phyloP scores from a whole-genome alignment of 2,329 filamentous ascomycete genomes.

The Pseudofabraea citricarpa region DNA sequence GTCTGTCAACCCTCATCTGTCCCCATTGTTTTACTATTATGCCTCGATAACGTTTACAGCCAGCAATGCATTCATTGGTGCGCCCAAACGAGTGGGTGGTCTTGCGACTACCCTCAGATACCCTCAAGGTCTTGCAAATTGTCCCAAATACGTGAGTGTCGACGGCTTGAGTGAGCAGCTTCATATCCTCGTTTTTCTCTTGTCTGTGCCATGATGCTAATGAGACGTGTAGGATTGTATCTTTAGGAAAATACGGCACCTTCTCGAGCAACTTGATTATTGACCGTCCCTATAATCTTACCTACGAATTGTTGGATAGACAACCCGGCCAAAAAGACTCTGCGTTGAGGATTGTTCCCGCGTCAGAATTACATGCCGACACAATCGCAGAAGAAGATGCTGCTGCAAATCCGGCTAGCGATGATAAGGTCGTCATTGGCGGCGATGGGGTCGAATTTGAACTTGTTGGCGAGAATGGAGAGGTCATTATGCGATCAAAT shows the following conservation, averaged over 20 bases:
- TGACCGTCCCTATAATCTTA: constrained; percentile 85
- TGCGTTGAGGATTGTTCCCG: constrained; percentile 71
- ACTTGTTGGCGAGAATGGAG: constrained; percentile 41
- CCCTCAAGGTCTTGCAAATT: constrained; percentile 51
- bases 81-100: constrained; percentile 57
- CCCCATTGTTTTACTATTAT: no score
- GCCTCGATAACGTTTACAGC: background rate
- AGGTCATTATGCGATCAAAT: constrained; percentile 50
- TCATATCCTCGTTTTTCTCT: constrained; percentile 10
- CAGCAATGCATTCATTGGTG: constrained; percentile 33
- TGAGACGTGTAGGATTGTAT: constrained; percentile 62
- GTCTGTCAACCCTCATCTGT: background rate
- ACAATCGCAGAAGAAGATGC: constrained; percentile 52
- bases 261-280: constrained; percentile 88
- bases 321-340: constrained; percentile 59
- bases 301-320: constrained; percentile 81
- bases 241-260: constrained; percentile 85
- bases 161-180: constrained; percentile 16
- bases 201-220: constrained; percentile 9
- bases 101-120: constrained; percentile 54
- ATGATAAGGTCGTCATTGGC: constrained; percentile 36
- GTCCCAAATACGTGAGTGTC: constrained; percentile 53
- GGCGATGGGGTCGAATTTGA: constrained; percentile 40
- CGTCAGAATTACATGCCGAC: constrained; percentile 79
- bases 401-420: constrained; percentile 38